These are phyloP conservation scores for Cardamine chenopodiifolia DNA, from an alignment of 345 rosid species.

Conservation along the genomic window DNA sequence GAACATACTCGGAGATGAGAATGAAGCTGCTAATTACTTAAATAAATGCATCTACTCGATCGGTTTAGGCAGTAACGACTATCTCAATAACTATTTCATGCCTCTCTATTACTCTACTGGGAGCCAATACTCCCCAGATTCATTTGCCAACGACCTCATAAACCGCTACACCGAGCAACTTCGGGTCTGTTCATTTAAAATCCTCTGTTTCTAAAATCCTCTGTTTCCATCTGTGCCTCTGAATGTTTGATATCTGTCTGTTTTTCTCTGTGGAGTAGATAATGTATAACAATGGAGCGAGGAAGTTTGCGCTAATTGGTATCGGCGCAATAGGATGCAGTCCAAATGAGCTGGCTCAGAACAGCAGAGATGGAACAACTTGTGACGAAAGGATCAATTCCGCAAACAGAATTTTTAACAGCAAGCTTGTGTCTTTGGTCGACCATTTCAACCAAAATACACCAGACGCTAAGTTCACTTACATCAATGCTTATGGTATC, in stretches of 20 bases:
- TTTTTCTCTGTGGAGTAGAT: conserved; percentile 41
- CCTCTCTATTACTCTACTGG: conserved; percentile 61
- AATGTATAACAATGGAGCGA: conserved; percentile 75
- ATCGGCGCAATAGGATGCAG: conserved; percentile 89
- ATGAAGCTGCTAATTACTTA: conserved; percentile 56
- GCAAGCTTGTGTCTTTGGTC: conserved; percentile 67
- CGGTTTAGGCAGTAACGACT: conserved; percentile 91
- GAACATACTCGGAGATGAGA: conserved; percentile 63
- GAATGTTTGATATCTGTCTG: not conserved
- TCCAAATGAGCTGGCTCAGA: conserved; percentile 75
- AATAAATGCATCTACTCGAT: conserved; percentile 73
- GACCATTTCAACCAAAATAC: conserved; percentile 58
- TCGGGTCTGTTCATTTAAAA: conserved; percentile 40
- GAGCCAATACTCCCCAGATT: conserved; percentile 60
- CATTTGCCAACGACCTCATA: conserved; percentile 63
- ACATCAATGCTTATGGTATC: conserved; percentile 72
- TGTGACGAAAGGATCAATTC: conserved; percentile 64
- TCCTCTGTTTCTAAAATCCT: not conserved
- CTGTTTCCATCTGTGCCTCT: not conserved
- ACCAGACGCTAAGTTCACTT: conserved; percentile 66
- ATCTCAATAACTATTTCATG: conserved; percentile 91
- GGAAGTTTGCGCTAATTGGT: conserved; percentile 80
- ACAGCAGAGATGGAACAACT: conserved; percentile 66
- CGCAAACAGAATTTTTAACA: conserved; percentile 76
- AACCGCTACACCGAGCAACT: conserved; percentile 65